Base-by-base conservation (phyloP, 2,329 filamentous ascomycete species). In the Fusarium mexicanum region DNA sequence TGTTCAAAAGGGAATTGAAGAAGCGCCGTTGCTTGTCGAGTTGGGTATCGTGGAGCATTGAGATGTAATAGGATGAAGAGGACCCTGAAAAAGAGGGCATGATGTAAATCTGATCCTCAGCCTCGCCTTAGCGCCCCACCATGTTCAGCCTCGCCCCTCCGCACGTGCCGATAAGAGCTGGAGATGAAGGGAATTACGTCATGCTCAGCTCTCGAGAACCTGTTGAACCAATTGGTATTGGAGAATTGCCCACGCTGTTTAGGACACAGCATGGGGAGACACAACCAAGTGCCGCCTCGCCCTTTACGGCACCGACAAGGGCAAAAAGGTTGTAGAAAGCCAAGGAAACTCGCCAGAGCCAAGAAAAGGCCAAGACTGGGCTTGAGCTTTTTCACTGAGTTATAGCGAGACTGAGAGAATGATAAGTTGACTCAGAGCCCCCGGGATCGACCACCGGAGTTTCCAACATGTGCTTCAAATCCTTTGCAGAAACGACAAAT, bases 151-250 rank as follows among this genome's bases (percentile, higher is more conserved):
- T 69, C 57, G 66, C 60, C 66, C 41, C 51, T 48, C 46, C 4
- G 22, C 76, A 77, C 71, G 76, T 77, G 75, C 4, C 29, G 67
- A 77, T 77, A 69, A 66, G 29, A 33, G 20, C 22, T n/a, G 14
- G 5, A 17, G 58, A 66, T 54, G 41, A 37, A 2, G 26, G 24
- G 14, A 12, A 38, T 64, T 74, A 77, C 76, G 76, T 78, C 76
- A 78, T n/a, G 35, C 24, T 16, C n/a, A 50, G 6, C 13, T 41
- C 22, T n/a, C 26, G 37, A 59, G 70, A 77, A 71, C 68, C 46
- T 76, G 33, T 18, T 67, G 61, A 55, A 44, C 77, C 77, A 78
- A 78, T 78, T 61, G 64, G 44, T 62, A 57, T 46, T 38, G 22
- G 14, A 59, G 69, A 53, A 65, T 53, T 9, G n/a, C 60, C 44